Conservation (phyloP, 805 yeast genomes). For the Suhomyces xylopsoci region DNA sequence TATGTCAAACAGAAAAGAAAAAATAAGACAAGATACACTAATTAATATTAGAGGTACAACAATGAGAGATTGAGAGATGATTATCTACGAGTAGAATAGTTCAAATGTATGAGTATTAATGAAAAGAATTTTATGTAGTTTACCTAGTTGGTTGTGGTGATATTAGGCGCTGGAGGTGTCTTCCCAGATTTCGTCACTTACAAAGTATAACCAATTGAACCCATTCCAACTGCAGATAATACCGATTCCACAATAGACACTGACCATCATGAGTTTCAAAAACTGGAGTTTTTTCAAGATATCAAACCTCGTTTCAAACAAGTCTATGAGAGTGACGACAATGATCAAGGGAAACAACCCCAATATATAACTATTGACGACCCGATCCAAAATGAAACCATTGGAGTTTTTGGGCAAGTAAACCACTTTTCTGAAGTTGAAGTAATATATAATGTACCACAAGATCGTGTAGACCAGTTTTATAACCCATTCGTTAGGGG, state of each 20-base stretch:
- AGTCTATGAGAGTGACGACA: slow-evolving; percentile 42
- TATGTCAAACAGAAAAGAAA: background rate
- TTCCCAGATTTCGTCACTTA: slow-evolving; percentile 71
- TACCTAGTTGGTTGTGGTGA: background rate
- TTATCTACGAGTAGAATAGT: background rate
- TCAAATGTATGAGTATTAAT: background rate
- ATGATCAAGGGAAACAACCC: slow-evolving; percentile 65
- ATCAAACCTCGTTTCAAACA: slow-evolving; percentile 53
- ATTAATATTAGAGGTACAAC: too few relatives aligned
- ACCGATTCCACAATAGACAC: slow-evolving; percentile 85
- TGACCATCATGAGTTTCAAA: slow-evolving; percentile 72
- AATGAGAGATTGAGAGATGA: too few relatives aligned
- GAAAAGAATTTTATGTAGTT: background rate
- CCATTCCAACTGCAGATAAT: slow-evolving; percentile 85
- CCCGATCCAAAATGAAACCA: slow-evolving; percentile 57
- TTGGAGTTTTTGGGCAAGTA: slow-evolving; percentile 45
- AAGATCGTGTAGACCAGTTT: slow-evolving; percentile 74
- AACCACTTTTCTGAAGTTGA: slow-evolving; percentile 69
- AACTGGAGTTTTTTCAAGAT: slow-evolving; percentile 64
- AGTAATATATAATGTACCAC: slow-evolving; percentile 79
- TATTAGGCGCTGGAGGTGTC: slow-evolving; percentile 6
- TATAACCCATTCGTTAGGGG: slow-evolving; percentile 74
- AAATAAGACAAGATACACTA: too few relatives aligned
- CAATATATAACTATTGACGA: slow-evolving; percentile 61
- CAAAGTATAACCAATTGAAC: slow-evolving; percentile 82